Base-by-base conservation (phyloP, 2,329 filamentous ascomycete species). In the Stagonosporopsis cucurbitacearum region DNA sequence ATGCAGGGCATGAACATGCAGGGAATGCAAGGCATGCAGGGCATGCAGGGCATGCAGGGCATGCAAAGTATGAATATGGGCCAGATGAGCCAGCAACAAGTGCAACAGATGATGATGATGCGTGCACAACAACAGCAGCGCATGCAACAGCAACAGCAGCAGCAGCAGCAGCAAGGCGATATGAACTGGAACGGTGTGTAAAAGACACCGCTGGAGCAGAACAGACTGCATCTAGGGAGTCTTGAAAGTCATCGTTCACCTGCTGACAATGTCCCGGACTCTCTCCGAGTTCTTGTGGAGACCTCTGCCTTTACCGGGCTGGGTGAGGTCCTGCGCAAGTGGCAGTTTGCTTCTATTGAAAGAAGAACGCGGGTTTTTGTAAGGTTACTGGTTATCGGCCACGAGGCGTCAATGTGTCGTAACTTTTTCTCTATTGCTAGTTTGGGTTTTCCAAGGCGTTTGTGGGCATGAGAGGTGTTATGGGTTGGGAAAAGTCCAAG, bases 101-200 rank as follows among this genome's bases (percentile, higher is more conserved):
- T 67, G 52, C 69, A 71, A 58, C 69, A 72, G 57, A 69, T 71
- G 66, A 65, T 71, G 63, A 64, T 72, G 62, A 69, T 73, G 71
- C 57, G 67, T n/a, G 66, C 64, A 4, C 72, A 74, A 11, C 65
- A 64, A 25, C 67, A 57, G 12, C 65, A 64, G 36, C 67, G 54
- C 20, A 62, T 60, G n/a, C 63, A 66, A 33, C 63, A 68, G 43
- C 62, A 62, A 19, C 72, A 74, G 11, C 65, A 64, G 30, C 67
- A 57, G 15, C 65, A 64, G 36, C 67, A 66, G 36, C 63, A 68
- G 42, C 62, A 63, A 17, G 63, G 60, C 13, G 55, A 58, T 19
- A 66, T 69, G 64, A 65, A 63, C n/a, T 71, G 67, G 66, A 70
- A 60, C 35, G 68, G 65, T 23, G 65, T 65, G n/a, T 67, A 58